Conservation (phyloP, 2,329 filamentous ascomycete genomes). For the Didymella sp. region DNA sequence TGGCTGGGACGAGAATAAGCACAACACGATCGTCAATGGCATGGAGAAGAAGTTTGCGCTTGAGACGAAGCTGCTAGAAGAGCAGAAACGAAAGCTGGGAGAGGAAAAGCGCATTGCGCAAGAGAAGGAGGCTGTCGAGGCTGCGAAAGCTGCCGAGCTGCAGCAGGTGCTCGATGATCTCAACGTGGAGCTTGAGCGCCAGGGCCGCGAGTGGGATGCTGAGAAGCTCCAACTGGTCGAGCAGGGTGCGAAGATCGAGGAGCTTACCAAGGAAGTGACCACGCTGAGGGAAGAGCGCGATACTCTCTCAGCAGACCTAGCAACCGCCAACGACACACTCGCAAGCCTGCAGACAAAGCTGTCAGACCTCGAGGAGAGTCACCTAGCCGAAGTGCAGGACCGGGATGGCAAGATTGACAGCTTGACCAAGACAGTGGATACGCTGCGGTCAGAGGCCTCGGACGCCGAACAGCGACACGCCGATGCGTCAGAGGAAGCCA, state of each 20-base stretch:
- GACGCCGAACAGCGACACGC: slow-evolving; percentile 32
- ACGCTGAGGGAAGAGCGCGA: slow-evolving; percentile 38
- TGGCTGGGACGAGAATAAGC: slow-evolving; percentile 28
- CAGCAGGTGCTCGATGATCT: slow-evolving; percentile 47
- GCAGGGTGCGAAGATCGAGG: slow-evolving; percentile 39
- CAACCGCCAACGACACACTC: slow-evolving; percentile 33
- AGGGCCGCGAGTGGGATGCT: slow-evolving; percentile 45
- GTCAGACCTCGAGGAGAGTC: slow-evolving; percentile 38
- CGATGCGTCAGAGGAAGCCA: slow-evolving; percentile 35
- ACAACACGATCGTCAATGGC: slow-evolving; percentile 39
- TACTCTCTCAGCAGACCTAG: slow-evolving; percentile 29
- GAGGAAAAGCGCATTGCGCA: slow-evolving; percentile 42
- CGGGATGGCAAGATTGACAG: slow-evolving; percentile 41
- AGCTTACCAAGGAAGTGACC: slow-evolving; percentile 34
- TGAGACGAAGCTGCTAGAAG: slow-evolving; percentile 44
- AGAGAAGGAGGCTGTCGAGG: slow-evolving; percentile 42
- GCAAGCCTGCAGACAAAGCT: slow-evolving; percentile 39
- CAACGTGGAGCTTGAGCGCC: slow-evolving; percentile 45
- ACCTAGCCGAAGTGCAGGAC: slow-evolving; percentile 34
- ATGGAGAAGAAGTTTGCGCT: slow-evolving; percentile 47
- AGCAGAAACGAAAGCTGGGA: slow-evolving; percentile 41
- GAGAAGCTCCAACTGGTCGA: slow-evolving; percentile 47
- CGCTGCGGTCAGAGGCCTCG: slow-evolving; percentile 33
- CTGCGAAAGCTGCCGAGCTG: slow-evolving; percentile 42
- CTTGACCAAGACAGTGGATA: slow-evolving; percentile 36